These are phyloP conservation scores for Neopestalotiopsis sp. DNA, from an alignment of 2,329 filamentous ascomycete genomes.

Conservation along the genomic window DNA sequence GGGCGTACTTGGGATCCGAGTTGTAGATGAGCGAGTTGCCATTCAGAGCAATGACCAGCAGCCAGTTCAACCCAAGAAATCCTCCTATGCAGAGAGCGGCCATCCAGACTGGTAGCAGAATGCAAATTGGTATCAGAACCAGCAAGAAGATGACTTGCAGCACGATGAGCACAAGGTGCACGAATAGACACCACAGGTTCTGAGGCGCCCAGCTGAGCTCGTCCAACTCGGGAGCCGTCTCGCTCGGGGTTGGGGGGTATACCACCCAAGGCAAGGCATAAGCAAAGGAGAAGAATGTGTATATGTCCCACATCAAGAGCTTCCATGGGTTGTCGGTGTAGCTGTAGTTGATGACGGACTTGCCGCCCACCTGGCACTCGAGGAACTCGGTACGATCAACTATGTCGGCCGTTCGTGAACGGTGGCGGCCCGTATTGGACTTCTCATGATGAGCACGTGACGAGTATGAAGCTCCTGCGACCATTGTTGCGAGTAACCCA, in stretches of 20 bases:
- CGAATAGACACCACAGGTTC: conserved; percentile 62
- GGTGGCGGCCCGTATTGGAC: conserved; percentile 13
- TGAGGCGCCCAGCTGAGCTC: conserved; percentile 65
- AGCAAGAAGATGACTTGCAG: conserved; percentile 67
- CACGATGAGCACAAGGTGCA: conserved; percentile 64
- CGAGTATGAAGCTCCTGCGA: background rate
- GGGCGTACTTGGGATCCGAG: conserved; percentile 60
- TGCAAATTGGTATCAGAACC: conserved; percentile 53
- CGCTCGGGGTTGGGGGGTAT: conserved; percentile 59
- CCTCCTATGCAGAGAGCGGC: conserved; percentile 43
- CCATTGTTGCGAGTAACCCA: background rate
- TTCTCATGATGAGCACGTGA: background rate
- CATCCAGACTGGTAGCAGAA: conserved; percentile 56
- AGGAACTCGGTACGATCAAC: conserved; percentile 55
- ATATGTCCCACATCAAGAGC: conserved; percentile 58
- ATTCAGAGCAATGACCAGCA: conserved; percentile 60
- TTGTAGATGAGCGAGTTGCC: conserved; percentile 53
- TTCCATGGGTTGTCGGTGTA: conserved; percentile 63
- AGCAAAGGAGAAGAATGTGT: conserved; percentile 58
- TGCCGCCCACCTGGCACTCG: conserved; percentile 63
- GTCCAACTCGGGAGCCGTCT: conserved; percentile 58
- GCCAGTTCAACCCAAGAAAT: conserved; percentile 57
- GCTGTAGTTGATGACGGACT: conserved; percentile 63
- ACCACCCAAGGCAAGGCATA: conserved; percentile 67
- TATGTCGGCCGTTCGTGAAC: conserved; percentile 4